A percentile compares a stretch with the other conserved stretches of the same genome.
phyloP scores from a whole-genome alignment of 768 basidiomycete genomes.

The Hydnomerulius pinastri region DNA sequence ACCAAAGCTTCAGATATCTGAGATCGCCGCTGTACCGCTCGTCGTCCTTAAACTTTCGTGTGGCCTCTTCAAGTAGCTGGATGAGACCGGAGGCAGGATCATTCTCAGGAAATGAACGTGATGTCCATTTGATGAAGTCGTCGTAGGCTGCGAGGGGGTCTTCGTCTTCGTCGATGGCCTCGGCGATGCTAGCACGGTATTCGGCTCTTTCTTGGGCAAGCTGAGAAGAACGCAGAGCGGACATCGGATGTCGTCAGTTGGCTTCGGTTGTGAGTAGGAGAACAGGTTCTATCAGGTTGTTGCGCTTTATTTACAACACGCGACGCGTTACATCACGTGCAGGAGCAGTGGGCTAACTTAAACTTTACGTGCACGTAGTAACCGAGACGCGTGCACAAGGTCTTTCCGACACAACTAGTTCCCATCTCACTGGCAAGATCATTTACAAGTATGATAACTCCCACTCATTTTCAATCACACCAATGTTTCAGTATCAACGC shows the following conservation, averaged over 20 bases:
- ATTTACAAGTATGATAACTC: too few relatives aligned
- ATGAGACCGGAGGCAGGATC: slow-evolving; percentile 72
- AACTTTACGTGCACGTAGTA: not conserved
- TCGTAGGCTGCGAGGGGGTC: slow-evolving; percentile 87
- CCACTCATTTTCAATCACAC: too few relatives aligned
- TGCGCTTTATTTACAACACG: slow-evolving; percentile 17
- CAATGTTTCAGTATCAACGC: slow-evolving; percentile 15
- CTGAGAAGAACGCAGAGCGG: slow-evolving; percentile 25
- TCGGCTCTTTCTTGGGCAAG: slow-evolving; percentile 33
- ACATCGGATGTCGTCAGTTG: slow-evolving; percentile 20
- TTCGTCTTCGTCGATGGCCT: slow-evolving; percentile 69
- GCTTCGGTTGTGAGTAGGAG: slow-evolving; percentile 2
- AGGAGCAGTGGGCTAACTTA: not conserved
- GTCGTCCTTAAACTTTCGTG: slow-evolving; percentile 79
- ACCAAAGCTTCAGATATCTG: slow-evolving; percentile 92
- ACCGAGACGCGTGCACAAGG: too few relatives aligned
- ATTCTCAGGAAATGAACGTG: slow-evolving; percentile 73
- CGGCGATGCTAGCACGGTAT: slow-evolving; percentile 43
- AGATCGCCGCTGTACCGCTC: slow-evolving; percentile 84
- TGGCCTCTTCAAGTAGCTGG: slow-evolving; percentile 83
- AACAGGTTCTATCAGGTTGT: slow-evolving; percentile 2
- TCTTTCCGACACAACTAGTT: too few relatives aligned
- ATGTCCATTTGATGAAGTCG: slow-evolving; percentile 88
- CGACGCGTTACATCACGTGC: slow-evolving; percentile 36
- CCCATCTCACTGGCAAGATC: too few relatives aligned